Base-by-base conservation (phyloP, 129 eudicot genomes). In the Chrysanthemum seticuspe region DNA sequence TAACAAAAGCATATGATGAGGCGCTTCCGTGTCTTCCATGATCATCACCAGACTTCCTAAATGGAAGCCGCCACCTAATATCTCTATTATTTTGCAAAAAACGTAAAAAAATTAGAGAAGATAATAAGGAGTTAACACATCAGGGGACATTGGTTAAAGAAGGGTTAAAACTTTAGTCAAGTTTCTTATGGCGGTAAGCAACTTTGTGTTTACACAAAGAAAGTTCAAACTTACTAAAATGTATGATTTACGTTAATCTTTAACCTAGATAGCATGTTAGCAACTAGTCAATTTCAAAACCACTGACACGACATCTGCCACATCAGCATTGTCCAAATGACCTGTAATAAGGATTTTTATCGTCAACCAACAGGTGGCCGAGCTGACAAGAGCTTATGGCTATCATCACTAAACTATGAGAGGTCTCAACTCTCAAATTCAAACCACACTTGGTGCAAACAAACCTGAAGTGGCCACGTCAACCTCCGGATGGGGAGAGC, bases 21-120 rank as follows among this genome's bases (percentile, higher is more conserved):
- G 99, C 51, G 99, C 99, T 80, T 95, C 91, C 2, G 86, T 84
- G 74, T 95, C 97, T 83, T 95, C 97, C 90, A 95, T 90, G 62
- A 95, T 85, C 97, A 95, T 83, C 58, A 95, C 91, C 44, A 95
- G 79, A 78, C 99, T 95, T 72, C 99, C 97, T 83, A 95, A 79
- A 73, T 86, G 73, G 54, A 90, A 90, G 11, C 99, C 99, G 63
- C 99, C 99, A 44, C 99, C 99, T 72, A 95, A 80, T 69, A 95
- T 95, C 84, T 84, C 99, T 95, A 74, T 6, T 27, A 25, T 51
- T 59, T 34, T 52, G 72, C 68, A 75, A 23, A 48, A 51, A 53
- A 18, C 23, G 53, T 9, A n/a, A 53, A 25, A 12, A 3, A 25
- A 9, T 62, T 5, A 73, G 61, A 40, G 36, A 61, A 23, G 31